These are phyloP conservation scores for Paecilomyces sp. DNA, from an alignment of 2,329 filamentous ascomycete species.

Conservation along the genomic window DNA sequence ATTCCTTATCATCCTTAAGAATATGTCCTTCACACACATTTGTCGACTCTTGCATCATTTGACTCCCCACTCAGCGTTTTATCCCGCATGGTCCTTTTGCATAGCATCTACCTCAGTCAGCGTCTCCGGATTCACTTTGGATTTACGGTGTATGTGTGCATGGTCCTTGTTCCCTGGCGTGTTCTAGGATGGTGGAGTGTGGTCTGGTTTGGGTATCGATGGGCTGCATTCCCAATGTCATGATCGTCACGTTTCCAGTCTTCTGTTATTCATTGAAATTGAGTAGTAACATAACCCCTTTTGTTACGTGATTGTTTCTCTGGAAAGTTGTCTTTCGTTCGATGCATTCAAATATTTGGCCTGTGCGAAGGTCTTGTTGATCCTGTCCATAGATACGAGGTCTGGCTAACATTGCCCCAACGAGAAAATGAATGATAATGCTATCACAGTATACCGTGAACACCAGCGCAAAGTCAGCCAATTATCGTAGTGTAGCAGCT, in stretches of 20 bases:
- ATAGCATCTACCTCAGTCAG: neutral
- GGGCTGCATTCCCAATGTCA: neutral
- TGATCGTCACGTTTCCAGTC: neutral
- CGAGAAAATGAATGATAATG: neutral
- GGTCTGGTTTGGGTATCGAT: neutral
- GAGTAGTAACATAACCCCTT: neutral
- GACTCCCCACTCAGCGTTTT: neutral
- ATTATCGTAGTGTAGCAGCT: no score
- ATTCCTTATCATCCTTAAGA: neutral
- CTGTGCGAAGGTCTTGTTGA: neutral
- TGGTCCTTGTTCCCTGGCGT: neutral
- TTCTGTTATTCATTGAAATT: neutral
- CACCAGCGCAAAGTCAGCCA: neutral
- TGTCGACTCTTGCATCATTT: neutral
- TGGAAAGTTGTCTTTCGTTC: neutral
- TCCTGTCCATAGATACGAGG: neutral
- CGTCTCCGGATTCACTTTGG: neutral
- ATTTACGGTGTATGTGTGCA: slow-evolving; percentile 1
- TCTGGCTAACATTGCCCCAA: neutral
- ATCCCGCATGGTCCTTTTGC: neutral
- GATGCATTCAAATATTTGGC: neutral
- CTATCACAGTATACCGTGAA: neutral
- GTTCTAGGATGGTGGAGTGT: slow-evolving; percentile 2
- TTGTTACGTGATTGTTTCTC: neutral
- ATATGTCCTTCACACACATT: neutral